Evolutionary conservation across 768 basidiomycete species (phyloP).

Genomic region (Macrolepiota albuminosa): DNA sequence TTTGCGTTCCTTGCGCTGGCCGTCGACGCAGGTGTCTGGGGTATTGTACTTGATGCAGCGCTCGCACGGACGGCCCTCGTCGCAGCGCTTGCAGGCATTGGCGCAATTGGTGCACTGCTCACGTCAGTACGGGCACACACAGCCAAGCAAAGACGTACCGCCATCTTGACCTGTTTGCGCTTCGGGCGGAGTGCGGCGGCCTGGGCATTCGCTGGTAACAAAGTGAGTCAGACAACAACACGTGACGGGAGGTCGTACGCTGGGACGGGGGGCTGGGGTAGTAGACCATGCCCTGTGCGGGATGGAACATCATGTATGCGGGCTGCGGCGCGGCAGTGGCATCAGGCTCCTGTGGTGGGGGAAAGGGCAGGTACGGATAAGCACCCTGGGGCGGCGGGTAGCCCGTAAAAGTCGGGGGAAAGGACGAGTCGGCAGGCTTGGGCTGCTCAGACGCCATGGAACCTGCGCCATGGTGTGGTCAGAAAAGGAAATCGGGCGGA

Average conservation of each 20-base stretch:
- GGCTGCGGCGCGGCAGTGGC: conserved; percentile 21
- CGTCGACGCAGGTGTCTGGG: conserved; percentile 74
- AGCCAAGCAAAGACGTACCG: conserved; percentile 31
- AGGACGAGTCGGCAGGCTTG: conserved; percentile 26
- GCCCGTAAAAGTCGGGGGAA: conserved; percentile 24
- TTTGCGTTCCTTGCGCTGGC: conserved; percentile 89
- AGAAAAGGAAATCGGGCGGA: background rate
- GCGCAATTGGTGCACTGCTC: conserved; percentile 78
- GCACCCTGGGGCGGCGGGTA: conserved; percentile 24
- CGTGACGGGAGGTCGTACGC: conserved; percentile 19
- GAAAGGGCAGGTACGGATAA: conserved; percentile 39
- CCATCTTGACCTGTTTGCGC: conserved; percentile 87
- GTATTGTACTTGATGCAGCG: conserved; percentile 89
- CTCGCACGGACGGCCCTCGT: conserved; percentile 84
- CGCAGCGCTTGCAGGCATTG: conserved; percentile 84
- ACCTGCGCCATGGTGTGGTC: background rate
- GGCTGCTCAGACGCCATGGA: conserved; percentile 30
- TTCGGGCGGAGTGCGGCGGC: conserved; percentile 47
- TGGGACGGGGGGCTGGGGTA: conserved; percentile 32
- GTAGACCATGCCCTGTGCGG: conserved; percentile 38
- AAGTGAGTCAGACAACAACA: background rate
- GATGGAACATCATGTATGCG: conserved; percentile 36
- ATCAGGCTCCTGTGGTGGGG: conserved; percentile 32
- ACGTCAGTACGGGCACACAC: background rate
- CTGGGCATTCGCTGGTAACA: conserved; percentile 14